phyloP scores from a whole-genome alignment of 768 basidiomycete genomes.

The Neoboletus magnificus region DNA sequence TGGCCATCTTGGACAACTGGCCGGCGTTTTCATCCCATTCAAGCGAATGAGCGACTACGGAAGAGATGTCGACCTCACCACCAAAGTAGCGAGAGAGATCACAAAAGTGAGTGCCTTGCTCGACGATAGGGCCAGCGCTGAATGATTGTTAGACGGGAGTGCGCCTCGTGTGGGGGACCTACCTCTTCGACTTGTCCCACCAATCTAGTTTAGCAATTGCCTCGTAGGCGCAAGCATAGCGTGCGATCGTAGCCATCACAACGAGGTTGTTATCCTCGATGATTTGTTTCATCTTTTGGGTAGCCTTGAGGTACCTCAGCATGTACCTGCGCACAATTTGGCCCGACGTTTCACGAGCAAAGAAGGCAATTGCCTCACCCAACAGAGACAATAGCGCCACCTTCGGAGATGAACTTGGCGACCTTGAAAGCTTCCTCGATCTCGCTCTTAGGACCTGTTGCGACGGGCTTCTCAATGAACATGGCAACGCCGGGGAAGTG shows the following conservation, averaged over 20 bases:
- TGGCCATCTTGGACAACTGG: slow-evolving; percentile 67
- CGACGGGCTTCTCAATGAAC: slow-evolving; percentile 92
- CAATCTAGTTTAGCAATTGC: slow-evolving; percentile 78
- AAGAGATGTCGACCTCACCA: slow-evolving; percentile 85
- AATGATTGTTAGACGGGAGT: slow-evolving; percentile 5
- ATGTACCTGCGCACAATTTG: slow-evolving; percentile 60
- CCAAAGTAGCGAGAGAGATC: slow-evolving; percentile 97
- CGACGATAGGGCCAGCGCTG: slow-evolving; percentile 76
- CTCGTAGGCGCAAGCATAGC: slow-evolving; percentile 89
- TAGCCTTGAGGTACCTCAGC: slow-evolving; percentile 89
- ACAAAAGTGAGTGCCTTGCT: slow-evolving; percentile 96
- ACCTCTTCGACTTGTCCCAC: slow-evolving; percentile 94
- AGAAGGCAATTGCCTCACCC: slow-evolving; percentile 51
- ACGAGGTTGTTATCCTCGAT: slow-evolving; percentile 91
- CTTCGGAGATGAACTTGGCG: slow-evolving; percentile 65
- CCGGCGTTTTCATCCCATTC: slow-evolving; percentile 94
- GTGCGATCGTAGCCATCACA: slow-evolving; percentile 94
- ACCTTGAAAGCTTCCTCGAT: slow-evolving; percentile 68
- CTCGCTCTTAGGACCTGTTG: slow-evolving; percentile 71
- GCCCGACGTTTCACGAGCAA: neutral
- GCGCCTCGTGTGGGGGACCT: slow-evolving; percentile 32
- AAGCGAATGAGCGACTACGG: slow-evolving; percentile 80
- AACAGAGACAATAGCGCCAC: slow-evolving; percentile 79
- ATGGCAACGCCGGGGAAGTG: slow-evolving; percentile 84
- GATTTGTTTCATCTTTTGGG: slow-evolving; percentile 96